These are phyloP conservation scores for Creolimax fragrantissima DNA, from an alignment of 78 protist genomes.

Conservation along the genomic window DNA sequence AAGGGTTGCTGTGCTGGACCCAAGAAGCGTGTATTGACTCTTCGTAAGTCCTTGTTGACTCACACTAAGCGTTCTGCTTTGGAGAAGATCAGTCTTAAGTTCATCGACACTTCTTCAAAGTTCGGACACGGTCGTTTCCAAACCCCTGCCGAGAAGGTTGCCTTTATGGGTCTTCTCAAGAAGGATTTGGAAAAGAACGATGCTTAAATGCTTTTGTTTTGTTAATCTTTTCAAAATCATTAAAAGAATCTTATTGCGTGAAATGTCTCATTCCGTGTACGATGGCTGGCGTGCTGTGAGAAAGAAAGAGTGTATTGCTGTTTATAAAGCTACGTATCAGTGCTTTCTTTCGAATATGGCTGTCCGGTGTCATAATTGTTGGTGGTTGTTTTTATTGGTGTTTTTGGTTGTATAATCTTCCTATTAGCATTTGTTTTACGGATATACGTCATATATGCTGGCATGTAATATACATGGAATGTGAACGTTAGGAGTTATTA, in stretches of 20 bases:
- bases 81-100: constrained; percentile 90
- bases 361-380: too few relatives aligned
- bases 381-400: too few relatives aligned
- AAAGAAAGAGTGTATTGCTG: background rate
- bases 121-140: constrained; percentile 99
- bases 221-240: background rate
- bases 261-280: background rate
- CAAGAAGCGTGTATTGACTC: constrained; percentile 90
- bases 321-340: background rate
- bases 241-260: background rate
- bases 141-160: constrained; percentile 87
- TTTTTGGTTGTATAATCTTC: too few relatives aligned
- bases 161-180: constrained; percentile 73
- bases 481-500: too few relatives aligned
- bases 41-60: constrained; percentile 84
- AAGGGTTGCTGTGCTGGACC: constrained; percentile 80
- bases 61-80: constrained; percentile 69
- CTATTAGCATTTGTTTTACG: too few relatives aligned
- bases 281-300: background rate
- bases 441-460: too few relatives aligned
- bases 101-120: constrained; percentile 99
- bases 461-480: too few relatives aligned
- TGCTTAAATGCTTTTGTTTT: background rate
- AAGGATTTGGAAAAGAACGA: constrained; percentile 7
- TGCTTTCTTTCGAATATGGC: background rate